A percentile compares a stretch with the other conserved stretches of the same genome.
Conservation (phyloP, 1,284 basidiomycete genomes). For the Cutaneotrichosporon sp. region DNA sequence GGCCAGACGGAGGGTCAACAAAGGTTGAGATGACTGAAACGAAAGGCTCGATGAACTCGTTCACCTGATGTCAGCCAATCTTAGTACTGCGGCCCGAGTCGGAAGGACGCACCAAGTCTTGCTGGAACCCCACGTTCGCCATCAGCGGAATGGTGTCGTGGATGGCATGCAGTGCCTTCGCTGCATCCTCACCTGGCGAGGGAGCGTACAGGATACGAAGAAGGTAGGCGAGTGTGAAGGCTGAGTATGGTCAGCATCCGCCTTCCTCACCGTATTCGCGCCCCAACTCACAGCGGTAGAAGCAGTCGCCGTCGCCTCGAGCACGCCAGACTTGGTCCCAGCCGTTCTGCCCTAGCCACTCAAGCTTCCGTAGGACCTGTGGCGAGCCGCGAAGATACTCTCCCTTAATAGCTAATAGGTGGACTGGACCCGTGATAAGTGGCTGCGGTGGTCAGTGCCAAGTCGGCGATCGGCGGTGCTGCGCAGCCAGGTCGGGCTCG, state of each 20-base stretch:
- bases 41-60: constrained; percentile 43
- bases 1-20: constrained; percentile 25
- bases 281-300: constrained; percentile 63
- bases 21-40: constrained; percentile 32
- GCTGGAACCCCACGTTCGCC: constrained; percentile 61
- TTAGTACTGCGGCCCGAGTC: background rate
- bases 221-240: constrained; percentile 64
- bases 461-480: background rate
- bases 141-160: constrained; percentile 56
- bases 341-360: constrained; percentile 57
- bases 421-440: constrained; percentile 46
- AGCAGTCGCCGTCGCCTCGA: constrained; percentile 69
- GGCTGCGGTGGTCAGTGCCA: constrained; percentile 28
- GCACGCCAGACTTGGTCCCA: constrained; percentile 63
- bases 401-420: constrained; percentile 37
- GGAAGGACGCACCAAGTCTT: constrained; percentile 48
- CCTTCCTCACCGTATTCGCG: background rate
- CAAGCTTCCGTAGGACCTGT: constrained; percentile 61
- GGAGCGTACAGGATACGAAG: constrained; percentile 55
- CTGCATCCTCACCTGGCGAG: constrained; percentile 53
- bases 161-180: constrained; percentile 56
- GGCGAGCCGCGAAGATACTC: constrained; percentile 62
- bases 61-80: constrained; percentile 28
- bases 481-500: no score
- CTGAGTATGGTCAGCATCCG: no score